Base-by-base conservation (phyloP, 192 early-diverging fungal species). In the Coemansia sp. region DNA sequence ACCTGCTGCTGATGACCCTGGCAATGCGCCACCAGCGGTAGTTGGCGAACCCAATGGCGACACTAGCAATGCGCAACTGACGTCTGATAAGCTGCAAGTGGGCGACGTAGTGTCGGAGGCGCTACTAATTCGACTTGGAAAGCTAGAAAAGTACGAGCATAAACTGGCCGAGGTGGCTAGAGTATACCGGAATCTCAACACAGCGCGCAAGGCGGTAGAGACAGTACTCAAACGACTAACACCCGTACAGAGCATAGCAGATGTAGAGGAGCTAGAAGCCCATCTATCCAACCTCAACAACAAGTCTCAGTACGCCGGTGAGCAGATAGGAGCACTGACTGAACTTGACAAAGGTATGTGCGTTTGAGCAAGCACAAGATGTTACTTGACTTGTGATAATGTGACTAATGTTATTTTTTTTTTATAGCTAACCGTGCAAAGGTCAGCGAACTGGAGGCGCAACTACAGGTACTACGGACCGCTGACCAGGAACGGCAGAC, bases 61-160 rank as follows among this genome's bases (percentile, higher is more conserved):
- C 41, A 8, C 31, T 38, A 46, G 42, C 39, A 36, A 19, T 11
- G 9, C 41, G 6, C 64, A 48, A 37, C 65, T 73, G n/a, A 68
- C 74, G 5, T 82, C 79, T 9, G 70, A 73, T 1, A 60, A 68
- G 2, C 64, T 76, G 25, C 50, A 59, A 21, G 38, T 62, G 0
- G 80, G 80, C 66, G 80, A 82, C 38, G 19, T 51, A 6, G 50
- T 84, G 2, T 78, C 61, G 15, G 70, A 72, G 44, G 42, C 55
- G 8, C 38, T 84, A 12, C 61, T 84, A 6, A 19, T 23, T 1
- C 67, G 81, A 3, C 53, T 84, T 4, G 60, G 62, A 0, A 75
- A 76, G 57, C 62, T 84, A 2, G 81, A 84, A 67, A 84, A 84
- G 36, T 84, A 78, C 64, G 81, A 84, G 70, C 73, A 84, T 62